phyloP scores from a whole-genome alignment of 441 rosid species.

The Populus tomentosa region DNA sequence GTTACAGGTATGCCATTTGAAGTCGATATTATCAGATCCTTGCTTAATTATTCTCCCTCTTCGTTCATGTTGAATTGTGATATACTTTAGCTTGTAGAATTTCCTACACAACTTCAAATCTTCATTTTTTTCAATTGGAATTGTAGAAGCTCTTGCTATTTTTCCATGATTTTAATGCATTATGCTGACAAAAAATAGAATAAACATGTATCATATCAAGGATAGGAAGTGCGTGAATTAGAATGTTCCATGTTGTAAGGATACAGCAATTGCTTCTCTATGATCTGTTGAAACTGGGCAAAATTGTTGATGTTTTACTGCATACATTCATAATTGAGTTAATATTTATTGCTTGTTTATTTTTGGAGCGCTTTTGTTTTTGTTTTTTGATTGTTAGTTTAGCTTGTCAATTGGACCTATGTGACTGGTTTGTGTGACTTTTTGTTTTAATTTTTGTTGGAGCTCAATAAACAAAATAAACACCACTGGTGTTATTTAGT shows the following conservation, averaged over 20 bases:
- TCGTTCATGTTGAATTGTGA: neutral
- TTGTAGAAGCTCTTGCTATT: neutral
- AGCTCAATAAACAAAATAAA: neutral
- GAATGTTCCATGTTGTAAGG: neutral
- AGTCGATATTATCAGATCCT: conserved; percentile 9
- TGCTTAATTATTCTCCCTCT: neutral
- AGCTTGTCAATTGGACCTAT: neutral
- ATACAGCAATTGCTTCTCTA: neutral
- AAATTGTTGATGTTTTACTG: neutral
- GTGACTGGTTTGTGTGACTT: neutral
- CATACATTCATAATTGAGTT: neutral
- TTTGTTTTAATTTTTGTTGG: neutral
- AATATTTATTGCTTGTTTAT: neutral
- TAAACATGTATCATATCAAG: neutral
- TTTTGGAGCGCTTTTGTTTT: neutral
- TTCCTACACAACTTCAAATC: neutral
- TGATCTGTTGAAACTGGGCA: neutral
- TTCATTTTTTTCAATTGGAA: too few species aligned
- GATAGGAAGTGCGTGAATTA: neutral
- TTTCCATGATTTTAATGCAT: neutral
- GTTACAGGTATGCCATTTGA: conserved; percentile 64
- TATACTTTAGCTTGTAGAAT: neutral
- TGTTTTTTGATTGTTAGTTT: neutral
- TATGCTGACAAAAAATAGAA: neutral
- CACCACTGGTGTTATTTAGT: neutral